Percentiles rank a stretch among this genome's conserved stretches.
These are phyloP conservation scores for Clarireedia sp. DNA, from an alignment of 2,329 filamentous ascomycete species.

Conservation along the genomic window DNA sequence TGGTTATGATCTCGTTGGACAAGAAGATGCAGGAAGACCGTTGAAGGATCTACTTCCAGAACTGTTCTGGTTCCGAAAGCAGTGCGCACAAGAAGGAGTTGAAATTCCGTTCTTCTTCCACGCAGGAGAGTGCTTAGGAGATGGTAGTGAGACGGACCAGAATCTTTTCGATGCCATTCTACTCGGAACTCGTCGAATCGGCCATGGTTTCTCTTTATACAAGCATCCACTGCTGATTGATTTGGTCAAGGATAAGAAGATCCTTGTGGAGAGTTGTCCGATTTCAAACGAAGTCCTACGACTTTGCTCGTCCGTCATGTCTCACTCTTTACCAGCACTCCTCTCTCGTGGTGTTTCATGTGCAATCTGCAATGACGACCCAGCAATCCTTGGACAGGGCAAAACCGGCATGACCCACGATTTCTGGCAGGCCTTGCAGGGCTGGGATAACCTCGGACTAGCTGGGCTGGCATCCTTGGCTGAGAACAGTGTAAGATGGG, in stretches of 20 bases:
- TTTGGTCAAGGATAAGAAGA: constrained; percentile 80
- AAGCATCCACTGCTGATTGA: constrained; percentile 87
- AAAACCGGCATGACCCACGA: constrained; percentile 79
- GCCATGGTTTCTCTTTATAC: constrained; percentile 80
- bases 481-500: constrained; percentile 89
- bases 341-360: constrained; percentile 78
- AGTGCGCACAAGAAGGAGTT: constrained; percentile 68
- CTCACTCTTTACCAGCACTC: constrained; percentile 75
- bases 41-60: constrained; percentile 72
- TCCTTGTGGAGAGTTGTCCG: constrained; percentile 83
- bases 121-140: constrained; percentile 74
- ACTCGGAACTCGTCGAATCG: constrained; percentile 80
- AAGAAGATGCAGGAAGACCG: constrained; percentile 72
- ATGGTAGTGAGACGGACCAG: constrained; percentile 64
- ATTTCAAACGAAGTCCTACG: constrained; percentile 85
- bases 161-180: constrained; percentile 88
- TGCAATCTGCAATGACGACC: constrained; percentile 83
- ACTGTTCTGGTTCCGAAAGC: constrained; percentile 88
- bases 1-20: constrained; percentile 84
- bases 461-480: constrained; percentile 79
- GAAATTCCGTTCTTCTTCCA: constrained; percentile 95
- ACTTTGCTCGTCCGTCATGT: constrained; percentile 66
- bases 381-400: constrained; percentile 78
- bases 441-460: constrained; percentile 83
- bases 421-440: constrained; percentile 89